Base-by-base conservation (phyloP, 1,284 basidiomycete genomes). In the Retiboletus flavoniger region DNA sequence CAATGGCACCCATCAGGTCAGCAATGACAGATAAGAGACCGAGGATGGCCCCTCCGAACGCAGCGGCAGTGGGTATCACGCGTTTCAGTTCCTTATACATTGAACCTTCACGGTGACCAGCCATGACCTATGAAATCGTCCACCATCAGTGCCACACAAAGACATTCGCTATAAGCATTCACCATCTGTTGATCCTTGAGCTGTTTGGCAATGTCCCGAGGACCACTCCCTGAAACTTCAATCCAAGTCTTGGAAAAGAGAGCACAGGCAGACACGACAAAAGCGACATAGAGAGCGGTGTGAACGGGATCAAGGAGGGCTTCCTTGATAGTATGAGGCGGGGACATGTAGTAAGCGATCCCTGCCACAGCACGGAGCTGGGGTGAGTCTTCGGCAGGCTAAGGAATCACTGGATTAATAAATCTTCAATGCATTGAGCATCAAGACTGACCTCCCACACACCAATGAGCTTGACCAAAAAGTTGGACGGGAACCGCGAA, bases 201-300 rank as follows among this genome's bases (percentile, higher is more conserved):
- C 74, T 99, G 95, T 76, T 96, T 97, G 53, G 96, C 96, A 51
- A 99, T 88, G 64, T 99, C 96, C 50, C 96, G 79, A 16, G 96
- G 96, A 16, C 96, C 95, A 53, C 88, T 91, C 34, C 96, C 96
- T 2, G 94, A 98, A 36, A 98, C 94, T 69, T 98, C 96, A 66
- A 99, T 98, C 96, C 96, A 99, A 5, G 96, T 97, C 82, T 98
- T 98, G 72, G 92, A 95, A 81, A 99, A 98, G 63, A 98, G 80
- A 13, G 96, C 96, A 70, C 96, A 99, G 13, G 94, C 93, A 32
- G 90, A 87, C 57, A 96, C 80, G 75, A 96, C 97, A 76, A 98
- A 98, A 7, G 84, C 76, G 68, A 98, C 87, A 76, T 99, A 98
- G 65, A 98, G 78, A 35, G 84, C 78, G 0, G 93, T 96, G 78